These are phyloP conservation scores for Monosporascus sp. DNA, from an alignment of 2,329 filamentous ascomycete genomes.

Conservation along the genomic window DNA sequence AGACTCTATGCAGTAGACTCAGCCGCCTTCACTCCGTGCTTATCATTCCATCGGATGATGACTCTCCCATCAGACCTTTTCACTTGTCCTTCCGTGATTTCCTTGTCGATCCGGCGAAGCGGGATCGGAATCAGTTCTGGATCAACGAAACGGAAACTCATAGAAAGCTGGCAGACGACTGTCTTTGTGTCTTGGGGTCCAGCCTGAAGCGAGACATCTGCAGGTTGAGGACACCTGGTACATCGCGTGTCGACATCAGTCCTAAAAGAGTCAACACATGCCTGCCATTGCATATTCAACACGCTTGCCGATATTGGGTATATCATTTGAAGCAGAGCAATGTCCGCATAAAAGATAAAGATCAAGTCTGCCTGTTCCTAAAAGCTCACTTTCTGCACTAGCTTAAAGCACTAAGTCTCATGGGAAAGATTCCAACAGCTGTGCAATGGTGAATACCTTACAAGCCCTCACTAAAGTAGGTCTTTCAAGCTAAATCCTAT, in stretches of 20 bases:
- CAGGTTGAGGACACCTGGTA: background rate
- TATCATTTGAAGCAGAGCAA: slow-evolving; percentile 18
- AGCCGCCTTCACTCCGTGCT: slow-evolving; percentile 35
- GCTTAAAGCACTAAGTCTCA: slow-evolving; percentile 29
- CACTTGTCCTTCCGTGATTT: slow-evolving; percentile 36
- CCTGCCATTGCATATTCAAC: slow-evolving; percentile 12
- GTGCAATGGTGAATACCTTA: slow-evolving; percentile 8
- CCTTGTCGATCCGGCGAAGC: slow-evolving; percentile 25
- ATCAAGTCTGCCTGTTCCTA: slow-evolving; percentile 23
- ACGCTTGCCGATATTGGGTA: slow-evolving; percentile 28
- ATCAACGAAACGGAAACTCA: slow-evolving; percentile 30
- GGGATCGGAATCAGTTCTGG: slow-evolving; percentile 24
- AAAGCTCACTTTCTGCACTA: slow-evolving; percentile 27
- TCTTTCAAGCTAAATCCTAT: background rate
- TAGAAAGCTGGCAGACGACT: slow-evolving; percentile 24
- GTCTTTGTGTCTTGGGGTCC: slow-evolving; percentile 29
- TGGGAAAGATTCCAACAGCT: slow-evolving; percentile 15
- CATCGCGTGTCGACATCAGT: background rate
- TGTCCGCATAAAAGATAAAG: slow-evolving; percentile 18
- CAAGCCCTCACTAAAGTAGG: slow-evolving; percentile 8
- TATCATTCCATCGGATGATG: slow-evolving; percentile 17
- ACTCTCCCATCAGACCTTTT: slow-evolving; percentile 23
- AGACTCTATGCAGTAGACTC: too few relatives aligned
- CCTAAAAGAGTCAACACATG: background rate
- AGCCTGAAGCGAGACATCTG: slow-evolving; percentile 33